Conservation (phyloP, 2,329 filamentous ascomycete species). For the Colletotrichum sp. region DNA sequence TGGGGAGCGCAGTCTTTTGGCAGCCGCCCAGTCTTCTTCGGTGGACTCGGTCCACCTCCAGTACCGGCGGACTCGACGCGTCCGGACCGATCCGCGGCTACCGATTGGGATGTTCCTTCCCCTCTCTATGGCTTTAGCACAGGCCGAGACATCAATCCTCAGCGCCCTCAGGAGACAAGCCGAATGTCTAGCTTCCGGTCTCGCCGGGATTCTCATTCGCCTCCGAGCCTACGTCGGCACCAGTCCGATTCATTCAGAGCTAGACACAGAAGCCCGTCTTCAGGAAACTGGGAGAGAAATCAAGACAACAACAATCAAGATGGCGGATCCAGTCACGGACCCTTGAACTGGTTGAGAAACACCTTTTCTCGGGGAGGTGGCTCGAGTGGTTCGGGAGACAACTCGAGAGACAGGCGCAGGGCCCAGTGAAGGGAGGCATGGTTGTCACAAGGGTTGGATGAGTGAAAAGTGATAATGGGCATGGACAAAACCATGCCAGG, state of each 20-base stretch:
- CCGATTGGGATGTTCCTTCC: not conserved
- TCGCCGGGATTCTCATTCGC: constrained; percentile 43
- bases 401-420: constrained; percentile 1
- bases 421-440: not conserved
- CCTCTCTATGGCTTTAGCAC: not conserved
- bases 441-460: not conserved
- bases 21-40: not conserved
- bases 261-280: constrained; percentile 44
- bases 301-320: constrained; percentile 28
- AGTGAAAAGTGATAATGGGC: not conserved
- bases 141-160: not conserved
- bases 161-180: not conserved
- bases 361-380: constrained; percentile 35
- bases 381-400: constrained; percentile 15
- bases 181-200: constrained; percentile 25
- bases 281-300: constrained; percentile 34
- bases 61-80: constrained; percentile 6
- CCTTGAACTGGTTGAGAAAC: constrained; percentile 50
- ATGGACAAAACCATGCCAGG: not conserved
- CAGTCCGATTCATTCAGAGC: constrained; percentile 32
- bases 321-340: constrained; percentile 38
- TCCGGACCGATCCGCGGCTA: not conserved
- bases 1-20: not conserved
- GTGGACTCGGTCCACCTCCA: not conserved
- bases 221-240: constrained; percentile 37